phyloP scores from a whole-genome alignment of 1,284 basidiomycete genomes.

The Puccinia polysora region DNA sequence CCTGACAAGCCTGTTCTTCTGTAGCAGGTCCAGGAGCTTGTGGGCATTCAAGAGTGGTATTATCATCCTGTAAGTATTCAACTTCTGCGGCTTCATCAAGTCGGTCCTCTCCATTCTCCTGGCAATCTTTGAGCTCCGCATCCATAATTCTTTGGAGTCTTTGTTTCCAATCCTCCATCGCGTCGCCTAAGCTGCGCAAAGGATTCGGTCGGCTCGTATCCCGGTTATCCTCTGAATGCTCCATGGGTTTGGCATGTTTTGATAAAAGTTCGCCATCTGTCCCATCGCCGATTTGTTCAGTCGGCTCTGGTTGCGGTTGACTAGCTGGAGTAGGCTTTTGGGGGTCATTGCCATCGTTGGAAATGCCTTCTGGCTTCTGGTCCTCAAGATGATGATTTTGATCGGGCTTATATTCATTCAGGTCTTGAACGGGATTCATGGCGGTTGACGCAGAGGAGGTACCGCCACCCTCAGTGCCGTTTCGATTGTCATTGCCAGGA shows the following conservation, averaged over 20 bases:
- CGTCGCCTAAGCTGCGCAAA: constrained; percentile 24
- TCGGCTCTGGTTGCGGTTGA: constrained; percentile 1
- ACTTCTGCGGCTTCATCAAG: constrained; percentile 30
- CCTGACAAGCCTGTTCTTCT: constrained; percentile 36
- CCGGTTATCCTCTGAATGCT: not conserved
- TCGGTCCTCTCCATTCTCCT: constrained; percentile 14
- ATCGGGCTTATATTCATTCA: not conserved
- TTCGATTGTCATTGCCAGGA: constrained; percentile 2
- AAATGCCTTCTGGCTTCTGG: not conserved
- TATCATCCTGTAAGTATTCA: constrained; percentile 29
- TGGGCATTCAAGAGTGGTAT: not conserved
- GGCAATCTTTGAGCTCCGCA: not conserved
- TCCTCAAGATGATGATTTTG: constrained; percentile 2
- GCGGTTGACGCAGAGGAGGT: not conserved
- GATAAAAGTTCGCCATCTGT: constrained; percentile 7
- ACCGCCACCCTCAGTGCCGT: constrained; percentile 24
- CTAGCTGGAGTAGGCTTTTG: not conserved
- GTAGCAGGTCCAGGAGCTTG: constrained; percentile 42
- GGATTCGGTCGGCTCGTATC: constrained; percentile 4
- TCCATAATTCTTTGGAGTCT: constrained; percentile 37
- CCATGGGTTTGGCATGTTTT: not conserved
- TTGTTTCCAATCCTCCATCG: constrained; percentile 36
- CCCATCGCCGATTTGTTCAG: constrained; percentile 7
- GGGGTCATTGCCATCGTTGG: not conserved
- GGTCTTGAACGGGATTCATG: not conserved